Evolutionary conservation across 805 yeast genomes (phyloP), one percentile per base, ranked within the genome.

Genomic region (Yarrowia keelungensis): DNA sequence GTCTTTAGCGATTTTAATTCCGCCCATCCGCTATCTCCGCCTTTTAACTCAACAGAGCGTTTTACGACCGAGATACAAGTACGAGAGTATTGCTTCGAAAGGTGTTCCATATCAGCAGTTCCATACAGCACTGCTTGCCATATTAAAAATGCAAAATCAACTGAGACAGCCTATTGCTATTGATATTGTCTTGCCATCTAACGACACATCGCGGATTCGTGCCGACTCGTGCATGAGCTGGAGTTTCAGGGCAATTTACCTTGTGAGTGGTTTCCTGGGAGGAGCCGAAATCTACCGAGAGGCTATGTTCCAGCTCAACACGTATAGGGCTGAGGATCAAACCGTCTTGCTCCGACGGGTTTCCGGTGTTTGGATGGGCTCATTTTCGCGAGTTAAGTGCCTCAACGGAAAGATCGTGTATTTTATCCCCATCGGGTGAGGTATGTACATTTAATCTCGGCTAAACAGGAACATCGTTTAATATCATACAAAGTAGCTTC

Each of bases 141-240:
- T 8, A 45, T 10, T 16, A 16, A 45, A 45, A 10, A 41, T 12
- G 15, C 15, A 41, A 41, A n/a, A 22, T 8, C 8, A 11, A 15
- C 38, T 49, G 39, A 49, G 39, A 49, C 54, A 49, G 51, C 16
- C 16, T 9, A 10, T 49, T 15, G 46, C 50, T 46, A 12, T 46
- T 46, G 50, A 19, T 46, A 10, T 12, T 22, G 50, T 22, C 32
- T 26, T 45, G 32, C n/a, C 8, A 46, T 46, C 39, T 26, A 19
- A 19, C 26, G 22, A 14, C 35, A 15, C 11, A 9, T 32, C 8
- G 36, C 5, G 19, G 15, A 32, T 15, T 49, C 54, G 54, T 39
- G 9, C 54, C 54, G 54, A 49, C 54, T 49, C 10, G 15, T 49
- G 54, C 54, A 49, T 49, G 54, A 35, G 39, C 8, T 46, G 19